Conservation (phyloP, 345 rosid species). For the Salix brachista region DNA sequence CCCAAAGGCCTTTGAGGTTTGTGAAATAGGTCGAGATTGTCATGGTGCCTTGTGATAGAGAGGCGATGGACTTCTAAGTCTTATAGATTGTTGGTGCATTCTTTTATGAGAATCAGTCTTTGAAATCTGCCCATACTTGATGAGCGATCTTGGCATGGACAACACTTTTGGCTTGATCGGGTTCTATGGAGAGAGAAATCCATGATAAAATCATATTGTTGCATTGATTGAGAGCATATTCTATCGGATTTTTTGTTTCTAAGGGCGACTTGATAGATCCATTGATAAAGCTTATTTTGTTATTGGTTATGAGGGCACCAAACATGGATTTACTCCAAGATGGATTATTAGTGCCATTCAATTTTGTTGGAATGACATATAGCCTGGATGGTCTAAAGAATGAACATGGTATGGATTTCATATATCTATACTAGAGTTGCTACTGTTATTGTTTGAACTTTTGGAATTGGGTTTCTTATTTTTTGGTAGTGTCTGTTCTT, state of each 20-base stretch:
- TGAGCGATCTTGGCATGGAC: slow-evolving; percentile 3
- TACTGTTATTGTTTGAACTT: too few species aligned
- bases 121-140: slow-evolving; percentile 17
- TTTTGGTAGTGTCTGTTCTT: too few species aligned
- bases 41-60: slow-evolving; percentile 9
- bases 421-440: too few species aligned
- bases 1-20: background rate
- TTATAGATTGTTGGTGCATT: slow-evolving; percentile 15
- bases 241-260: background rate
- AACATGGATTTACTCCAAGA: background rate
- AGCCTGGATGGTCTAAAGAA: background rate
- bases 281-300: background rate
- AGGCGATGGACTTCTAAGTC: slow-evolving; percentile 3
- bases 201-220: slow-evolving; percentile 9
- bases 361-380: slow-evolving; percentile 1
- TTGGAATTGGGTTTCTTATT: too few species aligned
- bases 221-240: background rate
- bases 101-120: slow-evolving; percentile 11
- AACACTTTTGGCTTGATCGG: slow-evolving; percentile 3
- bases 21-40: slow-evolving; percentile 1
- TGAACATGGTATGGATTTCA: too few species aligned
- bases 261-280: background rate
- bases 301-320: slow-evolving; percentile 1
- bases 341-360: slow-evolving; percentile 1
- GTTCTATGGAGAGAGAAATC: slow-evolving; percentile 4